A percentile compares a stretch with the other conserved stretches of the same genome.
These are phyloP conservation scores for Purpureocillium lavendulum DNA, from an alignment of 2,329 filamentous ascomycete species.

Conservation along the genomic window DNA sequence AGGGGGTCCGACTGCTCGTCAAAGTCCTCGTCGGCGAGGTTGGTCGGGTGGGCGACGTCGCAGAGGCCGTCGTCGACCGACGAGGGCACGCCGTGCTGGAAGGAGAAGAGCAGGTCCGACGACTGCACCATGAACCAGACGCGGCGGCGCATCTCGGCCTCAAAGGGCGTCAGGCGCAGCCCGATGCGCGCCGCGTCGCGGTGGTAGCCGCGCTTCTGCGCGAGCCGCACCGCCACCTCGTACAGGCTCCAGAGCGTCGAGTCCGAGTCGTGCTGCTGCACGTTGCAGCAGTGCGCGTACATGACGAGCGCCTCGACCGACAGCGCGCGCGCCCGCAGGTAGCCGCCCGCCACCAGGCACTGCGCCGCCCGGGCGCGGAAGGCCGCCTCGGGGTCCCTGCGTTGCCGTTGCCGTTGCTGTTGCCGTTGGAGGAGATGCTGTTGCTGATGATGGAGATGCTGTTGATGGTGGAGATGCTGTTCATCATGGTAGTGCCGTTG, in stretches of 20 bases:
- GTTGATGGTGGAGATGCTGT: no score
- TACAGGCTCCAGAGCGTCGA: constrained; percentile 39
- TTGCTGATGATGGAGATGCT: no score
- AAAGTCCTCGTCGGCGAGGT: constrained; percentile 42
- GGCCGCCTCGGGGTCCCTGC: constrained; percentile 13
- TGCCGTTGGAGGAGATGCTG: no score
- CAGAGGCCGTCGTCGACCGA: constrained; percentile 37
- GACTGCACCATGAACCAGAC: constrained; percentile 39
- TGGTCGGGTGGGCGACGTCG: constrained; percentile 36
- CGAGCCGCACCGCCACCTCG: constrained; percentile 36
- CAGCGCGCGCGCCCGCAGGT: constrained; percentile 33
- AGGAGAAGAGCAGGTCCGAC: constrained; percentile 39
- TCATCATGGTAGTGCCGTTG: no score
- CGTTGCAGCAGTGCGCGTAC: constrained; percentile 32
- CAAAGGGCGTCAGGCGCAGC: constrained; percentile 33
- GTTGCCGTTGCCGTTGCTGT: not conserved
- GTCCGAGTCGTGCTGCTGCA: constrained; percentile 31
- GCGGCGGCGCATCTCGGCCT: constrained; percentile 42
- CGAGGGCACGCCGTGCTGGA: constrained; percentile 44
- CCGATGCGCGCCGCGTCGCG: constrained; percentile 35
- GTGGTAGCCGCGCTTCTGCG: constrained; percentile 44
- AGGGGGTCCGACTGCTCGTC: constrained; percentile 34
- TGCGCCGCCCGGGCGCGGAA: constrained; percentile 30
- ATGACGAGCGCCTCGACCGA: constrained; percentile 42
- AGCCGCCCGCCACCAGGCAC: constrained; percentile 39